phyloP scores from a whole-genome alignment of 116 monocot species.

The Cymodocea nodosa region DNA sequence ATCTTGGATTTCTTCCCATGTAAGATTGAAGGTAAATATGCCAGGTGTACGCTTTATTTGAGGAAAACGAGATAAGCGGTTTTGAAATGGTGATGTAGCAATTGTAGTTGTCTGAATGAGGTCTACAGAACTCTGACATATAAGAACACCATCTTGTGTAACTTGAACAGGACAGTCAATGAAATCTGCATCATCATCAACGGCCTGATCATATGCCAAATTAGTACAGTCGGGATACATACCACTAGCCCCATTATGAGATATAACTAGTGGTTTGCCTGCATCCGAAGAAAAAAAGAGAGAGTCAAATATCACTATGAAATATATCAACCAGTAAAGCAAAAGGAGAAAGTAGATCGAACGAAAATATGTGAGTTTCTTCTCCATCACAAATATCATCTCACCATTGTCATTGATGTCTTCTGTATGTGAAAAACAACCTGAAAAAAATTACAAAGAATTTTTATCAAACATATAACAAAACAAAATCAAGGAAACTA shows the following conservation, averaged over 20 bases:
- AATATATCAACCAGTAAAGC: too few relatives aligned
- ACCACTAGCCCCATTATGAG: slow-evolving; percentile 82
- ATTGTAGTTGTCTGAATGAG: slow-evolving; percentile 47
- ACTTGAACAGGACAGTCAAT: slow-evolving; percentile 89
- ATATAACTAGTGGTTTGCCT: slow-evolving; percentile 55
- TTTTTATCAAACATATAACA: too few relatives aligned
- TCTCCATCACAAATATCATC: not conserved
- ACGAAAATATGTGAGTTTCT: not conserved
- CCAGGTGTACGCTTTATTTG: slow-evolving; percentile 40
- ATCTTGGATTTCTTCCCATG: slow-evolving; percentile 59
- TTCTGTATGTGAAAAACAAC: not conserved
- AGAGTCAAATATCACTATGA: too few relatives aligned
- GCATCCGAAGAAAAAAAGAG: not conserved
- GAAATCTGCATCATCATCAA: slow-evolving; percentile 59
- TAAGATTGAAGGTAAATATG: slow-evolving; percentile 69
- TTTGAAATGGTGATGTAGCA: slow-evolving; percentile 19
- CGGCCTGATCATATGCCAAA: slow-evolving; percentile 78
- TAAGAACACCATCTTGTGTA: slow-evolving; percentile 53
- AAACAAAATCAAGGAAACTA: too few relatives aligned
- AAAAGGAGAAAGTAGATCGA: too few relatives aligned
- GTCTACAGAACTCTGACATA: slow-evolving; percentile 74
- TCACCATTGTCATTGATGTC: not conserved
- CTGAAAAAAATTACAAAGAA: too few relatives aligned
- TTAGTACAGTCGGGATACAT: slow-evolving; percentile 70
- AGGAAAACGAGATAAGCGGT: slow-evolving; percentile 22